These are phyloP conservation scores for Candida golubevii DNA, from an alignment of 805 yeast genomes.

Conservation along the genomic window DNA sequence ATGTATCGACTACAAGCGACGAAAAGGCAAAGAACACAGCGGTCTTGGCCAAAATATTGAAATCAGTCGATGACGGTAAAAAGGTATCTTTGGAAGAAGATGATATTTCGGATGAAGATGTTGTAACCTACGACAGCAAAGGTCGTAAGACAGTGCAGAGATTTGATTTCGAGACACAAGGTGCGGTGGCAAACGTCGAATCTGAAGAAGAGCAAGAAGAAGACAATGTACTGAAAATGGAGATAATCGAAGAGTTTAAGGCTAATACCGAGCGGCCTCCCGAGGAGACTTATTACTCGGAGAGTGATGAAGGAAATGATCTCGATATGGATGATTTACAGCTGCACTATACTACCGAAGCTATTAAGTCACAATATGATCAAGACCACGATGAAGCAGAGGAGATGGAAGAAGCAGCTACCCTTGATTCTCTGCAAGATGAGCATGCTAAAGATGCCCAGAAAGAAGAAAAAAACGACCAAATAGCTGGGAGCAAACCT, in stretches of 20 bases:
- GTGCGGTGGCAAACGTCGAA: conserved; percentile 17
- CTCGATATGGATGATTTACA: conserved; percentile 30
- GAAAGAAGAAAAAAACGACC: conserved; percentile 11
- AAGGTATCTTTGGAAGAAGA: conserved; percentile 39
- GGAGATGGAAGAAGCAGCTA: conserved; percentile 1
- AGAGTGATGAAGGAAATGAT: conserved; percentile 40
- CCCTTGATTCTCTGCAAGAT: neutral
- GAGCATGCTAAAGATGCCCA: neutral
- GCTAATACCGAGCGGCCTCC: conserved; percentile 20
- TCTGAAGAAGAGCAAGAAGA: conserved; percentile 17
- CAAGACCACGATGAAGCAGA: conserved; percentile 19
- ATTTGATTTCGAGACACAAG: conserved; percentile 34
- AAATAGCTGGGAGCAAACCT: conserved; percentile 13
- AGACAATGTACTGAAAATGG: conserved; percentile 8
- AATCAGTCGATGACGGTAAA: conserved; percentile 48
- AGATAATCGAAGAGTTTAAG: conserved; percentile 17
- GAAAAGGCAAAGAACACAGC: conserved; percentile 36
- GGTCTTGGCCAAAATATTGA: conserved; percentile 46
- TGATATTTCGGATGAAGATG: conserved; percentile 27
- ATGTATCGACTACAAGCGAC: neutral
- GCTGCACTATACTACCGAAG: conserved; percentile 26
- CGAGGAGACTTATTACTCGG: conserved; percentile 32
- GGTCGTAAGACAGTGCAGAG: conserved; percentile 31
- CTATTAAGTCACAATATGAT: conserved; percentile 23
- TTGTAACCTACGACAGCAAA: conserved; percentile 42